Percentiles rank a stretch among this genome's conserved stretches.
Conservation (phyloP, 2,329 filamentous ascomycete species). For the Alternaria sp. region DNA sequence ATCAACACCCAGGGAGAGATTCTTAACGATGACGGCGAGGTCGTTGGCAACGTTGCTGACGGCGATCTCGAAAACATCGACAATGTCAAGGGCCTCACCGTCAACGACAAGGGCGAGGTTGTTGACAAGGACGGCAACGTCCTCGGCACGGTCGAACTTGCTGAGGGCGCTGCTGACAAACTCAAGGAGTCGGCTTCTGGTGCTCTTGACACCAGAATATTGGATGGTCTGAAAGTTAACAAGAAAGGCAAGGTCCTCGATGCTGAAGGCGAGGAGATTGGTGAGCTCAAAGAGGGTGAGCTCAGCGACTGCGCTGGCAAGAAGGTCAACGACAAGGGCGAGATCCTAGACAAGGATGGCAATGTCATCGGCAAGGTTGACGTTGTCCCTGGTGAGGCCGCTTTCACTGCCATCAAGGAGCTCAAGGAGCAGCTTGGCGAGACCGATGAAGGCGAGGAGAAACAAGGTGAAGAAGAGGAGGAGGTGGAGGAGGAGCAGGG, state of each 20-base stretch:
- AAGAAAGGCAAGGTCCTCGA: constrained; percentile 65
- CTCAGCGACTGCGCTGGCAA: constrained; percentile 56
- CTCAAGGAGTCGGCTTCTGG: constrained; percentile 53
- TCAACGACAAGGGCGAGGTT: constrained; percentile 62
- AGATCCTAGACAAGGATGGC: constrained; percentile 61
- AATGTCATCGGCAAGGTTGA: constrained; percentile 61
- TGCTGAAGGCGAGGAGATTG: constrained; percentile 61
- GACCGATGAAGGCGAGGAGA: constrained; percentile 29
- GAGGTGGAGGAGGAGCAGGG: constrained; percentile 2
- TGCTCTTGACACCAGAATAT: constrained; percentile 57
- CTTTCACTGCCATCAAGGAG: constrained; percentile 60
- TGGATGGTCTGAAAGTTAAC: constrained; percentile 65
- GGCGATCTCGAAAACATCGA: constrained; percentile 53
- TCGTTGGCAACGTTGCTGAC: constrained; percentile 60
- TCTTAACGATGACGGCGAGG: constrained; percentile 59
- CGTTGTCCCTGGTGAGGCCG: constrained; percentile 59
- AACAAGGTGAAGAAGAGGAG: not conserved
- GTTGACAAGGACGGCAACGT: constrained; percentile 62
- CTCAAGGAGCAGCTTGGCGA: constrained; percentile 58
- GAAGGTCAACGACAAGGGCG: constrained; percentile 61
- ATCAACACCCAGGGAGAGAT: constrained; percentile 61
- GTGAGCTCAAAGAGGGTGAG: constrained; percentile 60
- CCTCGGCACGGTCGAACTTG: constrained; percentile 60
- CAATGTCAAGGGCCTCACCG: constrained; percentile 58
- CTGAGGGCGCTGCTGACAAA: constrained; percentile 59